Base-by-base conservation (phyloP, 1,284 basidiomycete species). In the Fomes fomentarius region DNA sequence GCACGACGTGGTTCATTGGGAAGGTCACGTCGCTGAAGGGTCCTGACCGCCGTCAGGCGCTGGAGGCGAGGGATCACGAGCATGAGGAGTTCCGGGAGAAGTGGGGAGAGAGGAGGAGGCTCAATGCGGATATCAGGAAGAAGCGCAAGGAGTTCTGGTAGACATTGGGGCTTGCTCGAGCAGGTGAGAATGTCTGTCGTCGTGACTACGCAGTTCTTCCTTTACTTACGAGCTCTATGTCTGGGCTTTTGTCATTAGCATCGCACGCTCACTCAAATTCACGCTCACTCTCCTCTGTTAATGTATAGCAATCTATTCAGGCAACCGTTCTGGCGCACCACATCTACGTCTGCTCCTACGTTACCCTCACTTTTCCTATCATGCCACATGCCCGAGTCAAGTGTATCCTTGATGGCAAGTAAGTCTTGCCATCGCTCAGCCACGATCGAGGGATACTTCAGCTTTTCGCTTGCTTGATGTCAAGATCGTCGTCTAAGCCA, bases 91-190 rank as follows among this genome's bases (percentile, higher is more conserved):
- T 57, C n/a, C 56, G 70, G 40, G 63, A 56, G 31, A 50, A 65
- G 56, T 75, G 74, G 74, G 74, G 74, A 4, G 71, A 74, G 63
- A 69, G 67, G 65, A 72, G 68, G 63, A 47, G 56, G 31, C 59
- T 73, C 45, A 58, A 65, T 25, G 57, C 52, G 49, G 73, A 69
- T 25, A 67, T 75, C 34, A 57, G 67, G 59, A 62, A 66, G 57
- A 72, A 69, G 66, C 66, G 73, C 58, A 71, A 63, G 60, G 67
- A 70, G 57, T 69, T 71, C 45, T 76, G 75, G 75, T 76, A 56
- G 56, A 45, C 17, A n/a, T 28, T 10, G 38, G 38, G 19, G 38
- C 6, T 24, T 17, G 12, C 35, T 37, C 31, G 35, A 7, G 21
- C 21, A 24, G 38, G 38, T 40, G 38, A n/a, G n/a, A n/a, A n/a